These are phyloP conservation scores for Singerocomus rubriflavus DNA, from an alignment of 1,284 basidiomycete genomes.

Conservation along the genomic window DNA sequence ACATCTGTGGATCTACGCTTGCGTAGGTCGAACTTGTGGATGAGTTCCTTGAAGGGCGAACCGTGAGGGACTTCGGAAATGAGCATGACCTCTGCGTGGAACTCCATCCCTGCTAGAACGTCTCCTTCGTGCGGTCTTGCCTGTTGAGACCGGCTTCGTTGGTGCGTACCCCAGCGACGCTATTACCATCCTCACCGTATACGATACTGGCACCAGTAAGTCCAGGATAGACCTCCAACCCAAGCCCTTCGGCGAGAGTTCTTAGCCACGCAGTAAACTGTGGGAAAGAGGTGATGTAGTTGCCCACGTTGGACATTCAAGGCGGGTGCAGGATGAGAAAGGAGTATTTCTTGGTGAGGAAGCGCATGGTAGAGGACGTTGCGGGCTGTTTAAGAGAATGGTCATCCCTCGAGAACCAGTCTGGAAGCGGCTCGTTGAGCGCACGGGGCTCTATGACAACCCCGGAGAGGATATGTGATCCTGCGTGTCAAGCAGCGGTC, in stretches of 20 bases:
- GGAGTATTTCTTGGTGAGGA: constrained; percentile 70
- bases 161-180: constrained; percentile 83
- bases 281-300: constrained; percentile 92
- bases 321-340: constrained; percentile 95
- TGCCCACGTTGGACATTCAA: constrained; percentile 94
- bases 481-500: constrained; percentile 39
- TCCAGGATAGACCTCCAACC: constrained; percentile 91
- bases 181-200: constrained; percentile 66
- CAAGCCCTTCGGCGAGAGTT: constrained; percentile 84
- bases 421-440: constrained; percentile 87
- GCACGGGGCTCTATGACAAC: constrained; percentile 94
- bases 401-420: constrained; percentile 65
- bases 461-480: constrained; percentile 94
- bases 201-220: constrained; percentile 89
- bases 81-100: constrained; percentile 91
- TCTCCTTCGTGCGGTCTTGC: constrained; percentile 76
- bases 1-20: constrained; percentile 88
- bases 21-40: constrained; percentile 77
- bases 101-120: constrained; percentile 97
- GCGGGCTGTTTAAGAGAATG: constrained; percentile 81
- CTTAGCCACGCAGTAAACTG: constrained; percentile 90
- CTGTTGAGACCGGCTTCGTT: constrained; percentile 95
- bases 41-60: constrained; percentile 80
- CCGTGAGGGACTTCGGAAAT: constrained; percentile 97
- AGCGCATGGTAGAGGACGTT: constrained; percentile 75